Evolutionary conservation across 352 stramenopile genomes (phyloP).

Genomic region (Pythium phragmitis): DNA sequence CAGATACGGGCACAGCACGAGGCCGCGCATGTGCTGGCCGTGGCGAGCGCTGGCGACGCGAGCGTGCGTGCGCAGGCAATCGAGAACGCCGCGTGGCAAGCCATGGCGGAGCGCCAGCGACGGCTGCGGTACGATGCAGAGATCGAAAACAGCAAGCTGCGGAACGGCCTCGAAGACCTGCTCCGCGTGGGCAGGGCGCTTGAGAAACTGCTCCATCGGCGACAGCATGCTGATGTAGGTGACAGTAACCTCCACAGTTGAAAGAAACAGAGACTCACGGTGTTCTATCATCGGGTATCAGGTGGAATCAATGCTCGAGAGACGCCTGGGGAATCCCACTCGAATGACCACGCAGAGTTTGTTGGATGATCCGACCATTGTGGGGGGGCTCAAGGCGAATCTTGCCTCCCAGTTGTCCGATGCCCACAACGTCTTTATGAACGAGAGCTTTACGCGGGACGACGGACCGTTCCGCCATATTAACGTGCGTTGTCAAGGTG

Average conservation of each 20-base stretch:
- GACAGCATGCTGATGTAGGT: conserved; percentile 12
- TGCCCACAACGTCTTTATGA: background rate
- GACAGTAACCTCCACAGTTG: background rate
- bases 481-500: conserved; percentile 2
- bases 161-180: conserved; percentile 36
- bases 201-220: conserved; percentile 14
- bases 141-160: conserved; percentile 48
- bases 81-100: conserved; percentile 8
- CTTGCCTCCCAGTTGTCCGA: background rate
- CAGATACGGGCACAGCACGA: background rate
- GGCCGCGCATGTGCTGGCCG: no score
- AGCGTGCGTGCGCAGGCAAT: conserved; percentile 2
- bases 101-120: conserved; percentile 20
- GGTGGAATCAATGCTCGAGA: conserved; percentile 15
- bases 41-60: no score
- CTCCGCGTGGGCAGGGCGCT: conserved; percentile 17
- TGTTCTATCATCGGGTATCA: background rate
- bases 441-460: conserved; percentile 3
- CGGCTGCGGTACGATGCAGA: conserved; percentile 14
- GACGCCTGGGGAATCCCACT: background rate
- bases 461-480: conserved; percentile 8
- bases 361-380: background rate
- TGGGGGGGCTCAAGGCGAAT: background rate
- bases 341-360: background rate
- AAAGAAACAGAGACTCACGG: background rate